Base-by-base conservation (phyloP, 495 filamentous ascomycete genomes). In the Neurospora tetrasperma region DNA sequence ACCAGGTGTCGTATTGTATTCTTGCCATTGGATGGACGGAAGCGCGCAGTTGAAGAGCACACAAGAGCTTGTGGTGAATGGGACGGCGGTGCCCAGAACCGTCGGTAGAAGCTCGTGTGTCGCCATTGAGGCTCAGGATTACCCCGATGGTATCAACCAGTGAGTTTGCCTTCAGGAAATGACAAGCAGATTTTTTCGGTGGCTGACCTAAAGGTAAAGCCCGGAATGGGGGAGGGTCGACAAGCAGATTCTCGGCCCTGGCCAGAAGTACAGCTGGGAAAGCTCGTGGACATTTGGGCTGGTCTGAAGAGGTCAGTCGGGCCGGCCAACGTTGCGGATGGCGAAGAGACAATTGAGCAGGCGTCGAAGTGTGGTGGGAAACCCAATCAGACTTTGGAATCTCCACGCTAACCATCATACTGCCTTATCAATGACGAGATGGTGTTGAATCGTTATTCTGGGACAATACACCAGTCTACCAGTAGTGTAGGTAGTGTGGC, bases 111-210 rank as follows among this genome's bases (percentile, higher is more conserved):
- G 87, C 73, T 88, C 86, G 20, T 90, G 89, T 73, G 74, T 90
- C 3, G 89, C 89, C 6, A 85, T 91, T 71, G 88, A 89, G 79
- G 83, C 87, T n/a, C 87, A 89, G 75, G 88, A 90, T 74, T 94
- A 90, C 84, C 91, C 91, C 72, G 91, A 94, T 81, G 92, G 87
- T 16, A 92, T 94, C 75, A 94, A 94, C 75, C 84, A 92, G 88
- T 87, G 77, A 78, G 85, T 82, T 69, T 54, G 3, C 14, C 5
- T 12, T n/a, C n/a, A 20, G 42, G 6, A 35, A 18, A 42, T 10
- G 35, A 31, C 73, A 59, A 62, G 73, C 76, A 79, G 71, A 83
- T 73, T 0, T 3, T 42, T 68, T 31, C 35, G 18, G n/a, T 16
- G 9, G 41, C 14, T 43, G 72, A 74, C 27, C 59, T 46, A 38